A percentile compares a stretch with the other conserved stretches of the same genome.
Conservation (phyloP, 2,329 filamentous ascomycete species). For the Cladosporium cucumerinum region DNA sequence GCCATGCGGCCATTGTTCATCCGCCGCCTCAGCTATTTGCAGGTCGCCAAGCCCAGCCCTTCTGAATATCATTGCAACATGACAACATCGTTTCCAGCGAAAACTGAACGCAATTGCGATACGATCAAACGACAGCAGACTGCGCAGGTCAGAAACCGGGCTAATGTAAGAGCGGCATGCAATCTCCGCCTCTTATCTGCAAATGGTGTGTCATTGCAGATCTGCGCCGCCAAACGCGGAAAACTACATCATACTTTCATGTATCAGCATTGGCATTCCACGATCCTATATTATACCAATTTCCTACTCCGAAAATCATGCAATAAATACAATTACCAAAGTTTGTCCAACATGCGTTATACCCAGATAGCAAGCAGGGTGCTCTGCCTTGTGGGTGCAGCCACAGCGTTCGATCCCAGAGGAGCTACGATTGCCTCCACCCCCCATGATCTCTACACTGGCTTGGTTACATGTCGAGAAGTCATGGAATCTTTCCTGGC, state of each 20-base stretch:
- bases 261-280: background rate
- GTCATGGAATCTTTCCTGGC: slow-evolving; percentile 56
- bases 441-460: slow-evolving; percentile 54
- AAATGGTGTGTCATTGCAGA: slow-evolving; percentile 5
- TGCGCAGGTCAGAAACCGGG: background rate
- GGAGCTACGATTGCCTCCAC: slow-evolving; percentile 59
- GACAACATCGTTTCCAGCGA: background rate
- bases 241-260: background rate
- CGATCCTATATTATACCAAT: background rate
- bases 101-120: background rate
- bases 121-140: background rate
- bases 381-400: background rate
- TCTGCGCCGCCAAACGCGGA: background rate
- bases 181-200: slow-evolving; percentile 11
- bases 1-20: background rate
- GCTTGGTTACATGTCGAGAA: slow-evolving; percentile 52
- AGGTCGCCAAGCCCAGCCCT: background rate
- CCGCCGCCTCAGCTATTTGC: background rate
- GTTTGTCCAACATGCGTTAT: background rate
- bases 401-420: slow-evolving; percentile 46
- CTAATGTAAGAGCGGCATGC: background rate
- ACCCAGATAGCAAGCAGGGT: background rate
- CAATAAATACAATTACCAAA: background rate
- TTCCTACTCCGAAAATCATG: background rate
- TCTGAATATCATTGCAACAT: background rate